phyloP scores from a whole-genome alignment of 768 basidiomycete species.

The Collybia mongolica region DNA sequence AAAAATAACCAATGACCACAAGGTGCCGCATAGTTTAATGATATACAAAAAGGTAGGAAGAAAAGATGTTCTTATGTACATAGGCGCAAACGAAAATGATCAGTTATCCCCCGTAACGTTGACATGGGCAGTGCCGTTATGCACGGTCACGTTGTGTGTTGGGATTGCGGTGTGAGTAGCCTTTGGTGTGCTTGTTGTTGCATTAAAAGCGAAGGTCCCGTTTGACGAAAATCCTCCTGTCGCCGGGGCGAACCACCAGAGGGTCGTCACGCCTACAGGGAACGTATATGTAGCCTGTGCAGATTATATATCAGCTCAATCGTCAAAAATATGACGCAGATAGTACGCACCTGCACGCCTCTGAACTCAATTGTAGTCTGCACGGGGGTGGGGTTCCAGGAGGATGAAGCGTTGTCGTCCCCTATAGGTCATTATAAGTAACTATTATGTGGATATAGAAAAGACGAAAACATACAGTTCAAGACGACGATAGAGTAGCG shows the following conservation, averaged over 20 bases:
- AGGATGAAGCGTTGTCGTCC: conserved; percentile 46
- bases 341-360: conserved; percentile 48
- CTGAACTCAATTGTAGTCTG: conserved; percentile 62
- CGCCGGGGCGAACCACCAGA: conserved; percentile 45
- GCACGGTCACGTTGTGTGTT: background rate
- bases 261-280: conserved; percentile 68
- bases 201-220: conserved; percentile 8
- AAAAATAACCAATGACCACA: too few relatives aligned
- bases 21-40: too few relatives aligned
- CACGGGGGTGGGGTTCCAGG: conserved; percentile 57
- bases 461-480: conserved; percentile 46
- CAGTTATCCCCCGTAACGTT: too few relatives aligned
- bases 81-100: too few relatives aligned
- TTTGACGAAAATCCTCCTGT: conserved; percentile 1
- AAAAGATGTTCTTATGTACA: too few relatives aligned
- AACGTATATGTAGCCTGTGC: conserved; percentile 67
- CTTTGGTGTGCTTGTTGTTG: conserved; percentile 1
- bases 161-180: too few relatives aligned
- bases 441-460: background rate
- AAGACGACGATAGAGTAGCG: conserved; percentile 73
- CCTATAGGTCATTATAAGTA: conserved; percentile 21
- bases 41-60: too few relatives aligned
- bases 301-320: background rate
- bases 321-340: background rate
- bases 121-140: background rate